These are phyloP conservation scores for Rhynchosporium secalis DNA, from an alignment of 2,329 filamentous ascomycete species.

Conservation along the genomic window DNA sequence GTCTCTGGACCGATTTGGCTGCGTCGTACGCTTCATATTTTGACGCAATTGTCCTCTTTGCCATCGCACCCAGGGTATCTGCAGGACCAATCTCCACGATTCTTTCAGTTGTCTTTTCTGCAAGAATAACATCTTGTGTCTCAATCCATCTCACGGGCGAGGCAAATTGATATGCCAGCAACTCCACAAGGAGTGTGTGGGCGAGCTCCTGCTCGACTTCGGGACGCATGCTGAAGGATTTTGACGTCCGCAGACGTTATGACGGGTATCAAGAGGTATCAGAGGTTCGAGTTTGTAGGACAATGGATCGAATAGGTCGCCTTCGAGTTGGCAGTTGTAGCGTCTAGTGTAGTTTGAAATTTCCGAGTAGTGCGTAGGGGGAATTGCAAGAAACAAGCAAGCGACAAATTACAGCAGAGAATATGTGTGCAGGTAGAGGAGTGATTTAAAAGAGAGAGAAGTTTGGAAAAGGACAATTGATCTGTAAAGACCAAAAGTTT, in stretches of 20 bases:
- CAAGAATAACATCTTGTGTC: slow-evolving; percentile 98
- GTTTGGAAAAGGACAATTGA: slow-evolving; percentile 12
- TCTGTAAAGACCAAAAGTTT: slow-evolving; percentile 21
- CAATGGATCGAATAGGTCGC: slow-evolving; percentile 4
- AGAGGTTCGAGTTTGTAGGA: slow-evolving; percentile 5
- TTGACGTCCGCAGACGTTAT: slow-evolving; percentile 37
- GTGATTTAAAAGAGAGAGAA: slow-evolving; percentile 8
- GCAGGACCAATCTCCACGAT: slow-evolving; percentile 97
- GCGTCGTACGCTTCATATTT: slow-evolving; percentile 99
- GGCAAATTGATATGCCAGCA: slow-evolving; percentile 98
- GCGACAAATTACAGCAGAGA: slow-evolving; percentile 16
- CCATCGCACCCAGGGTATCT: slow-evolving; percentile 97
- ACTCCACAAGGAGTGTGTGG: slow-evolving; percentile 96
- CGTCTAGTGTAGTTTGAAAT: slow-evolving; percentile 18
- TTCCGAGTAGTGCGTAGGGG: slow-evolving; percentile 15
- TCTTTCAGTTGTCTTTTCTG: slow-evolving; percentile 91
- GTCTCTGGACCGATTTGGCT: slow-evolving; percentile 90
- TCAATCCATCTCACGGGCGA: slow-evolving; percentile 99
- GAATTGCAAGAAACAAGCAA: slow-evolving; percentile 16
- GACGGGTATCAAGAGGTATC: slow-evolving; percentile 24
- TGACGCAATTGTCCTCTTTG: slow-evolving; percentile 88
- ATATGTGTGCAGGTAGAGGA: slow-evolving; percentile 2
- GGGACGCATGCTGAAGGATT: slow-evolving; percentile 74
- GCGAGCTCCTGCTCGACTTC: slow-evolving; percentile 99
- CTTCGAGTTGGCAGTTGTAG: slow-evolving; percentile 16